Percentiles rank a stretch among this genome's conserved stretches.
Evolutionary conservation across 2,329 filamentous ascomycete genomes (phyloP).

Genomic region (Venturia nashicola): DNA sequence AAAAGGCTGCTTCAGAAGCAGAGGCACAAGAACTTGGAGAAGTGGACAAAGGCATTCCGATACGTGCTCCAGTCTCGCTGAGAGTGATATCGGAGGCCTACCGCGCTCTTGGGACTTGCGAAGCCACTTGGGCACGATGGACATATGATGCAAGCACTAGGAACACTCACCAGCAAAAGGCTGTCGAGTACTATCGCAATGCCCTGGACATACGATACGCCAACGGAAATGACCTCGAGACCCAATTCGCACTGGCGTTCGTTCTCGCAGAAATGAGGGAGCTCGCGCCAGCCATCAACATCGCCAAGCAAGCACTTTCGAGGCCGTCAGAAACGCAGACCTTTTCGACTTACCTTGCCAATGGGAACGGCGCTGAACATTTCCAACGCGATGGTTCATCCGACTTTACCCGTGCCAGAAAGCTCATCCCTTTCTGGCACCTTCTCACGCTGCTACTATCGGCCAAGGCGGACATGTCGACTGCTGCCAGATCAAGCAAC

Average conservation of each 20-base stretch:
- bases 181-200: conserved; percentile 62
- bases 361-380: conserved; percentile 19
- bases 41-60: background rate
- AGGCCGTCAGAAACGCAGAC: conserved; percentile 14
- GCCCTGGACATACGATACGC: conserved; percentile 57
- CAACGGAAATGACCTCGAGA: conserved; percentile 57
- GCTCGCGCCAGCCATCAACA: conserved; percentile 65
- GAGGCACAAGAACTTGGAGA: conserved; percentile 5
- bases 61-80: conserved; percentile 25
- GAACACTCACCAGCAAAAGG: conserved; percentile 62
- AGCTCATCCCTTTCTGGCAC: conserved; percentile 79
- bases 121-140: conserved; percentile 75
- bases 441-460: conserved; percentile 76
- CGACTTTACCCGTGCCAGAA: conserved; percentile 40
- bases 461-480: conserved; percentile 70
- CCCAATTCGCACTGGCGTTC: conserved; percentile 69
- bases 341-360: conserved; percentile 12
- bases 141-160: conserved; percentile 65
- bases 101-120: conserved; percentile 72
- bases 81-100: conserved; percentile 39
- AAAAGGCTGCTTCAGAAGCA: conserved; percentile 18
- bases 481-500: conserved; percentile 73
- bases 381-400: conserved; percentile 13
- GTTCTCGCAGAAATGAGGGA: conserved; percentile 82
- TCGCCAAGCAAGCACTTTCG: conserved; percentile 60